These are phyloP conservation scores for Actinomucor elegans DNA, from an alignment of 371 early-diverging fungal genomes.

Conservation along the genomic window DNA sequence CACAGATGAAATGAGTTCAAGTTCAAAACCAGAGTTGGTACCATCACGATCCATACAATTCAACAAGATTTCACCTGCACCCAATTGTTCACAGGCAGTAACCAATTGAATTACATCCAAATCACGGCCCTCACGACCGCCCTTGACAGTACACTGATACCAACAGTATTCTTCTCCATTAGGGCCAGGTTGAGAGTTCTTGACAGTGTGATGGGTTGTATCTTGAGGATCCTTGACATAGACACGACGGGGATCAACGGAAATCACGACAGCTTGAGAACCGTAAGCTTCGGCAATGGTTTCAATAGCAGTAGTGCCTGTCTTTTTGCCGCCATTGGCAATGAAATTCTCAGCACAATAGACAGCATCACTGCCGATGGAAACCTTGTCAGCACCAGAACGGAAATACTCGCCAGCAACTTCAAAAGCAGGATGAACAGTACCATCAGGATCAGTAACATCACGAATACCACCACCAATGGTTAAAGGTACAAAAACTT, in stretches of 20 bases:
- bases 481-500: constrained; percentile 96
- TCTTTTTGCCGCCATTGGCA: constrained; percentile 48
- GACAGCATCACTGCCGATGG: constrained; percentile 98
- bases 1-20: constrained; percentile 78
- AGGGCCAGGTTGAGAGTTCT: constrained; percentile 77
- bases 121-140: constrained; percentile 94
- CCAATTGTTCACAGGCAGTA: constrained; percentile 83
- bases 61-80: constrained; percentile 95
- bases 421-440: constrained; percentile 81
- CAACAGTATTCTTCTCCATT: constrained; percentile 93
- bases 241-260: constrained; percentile 94
- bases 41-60: constrained; percentile 98
- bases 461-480: constrained; percentile 98
- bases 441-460: constrained; percentile 80
- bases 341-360: constrained; percentile 88
- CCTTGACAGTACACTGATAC: constrained; percentile 98
- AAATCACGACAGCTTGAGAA: constrained; percentile 96
- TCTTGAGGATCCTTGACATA: constrained; percentile 82
- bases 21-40: constrained; percentile 94
- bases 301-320: constrained; percentile 82
- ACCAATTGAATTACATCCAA: constrained; percentile 91
- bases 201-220: constrained; percentile 75
- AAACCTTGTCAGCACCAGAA: constrained; percentile 98
- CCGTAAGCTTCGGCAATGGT: constrained; percentile 93
- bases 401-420: constrained; percentile 97